These are phyloP conservation scores for Nigrospora sphaerica DNA, from an alignment of 2,329 filamentous ascomycete species.

Conservation along the genomic window DNA sequence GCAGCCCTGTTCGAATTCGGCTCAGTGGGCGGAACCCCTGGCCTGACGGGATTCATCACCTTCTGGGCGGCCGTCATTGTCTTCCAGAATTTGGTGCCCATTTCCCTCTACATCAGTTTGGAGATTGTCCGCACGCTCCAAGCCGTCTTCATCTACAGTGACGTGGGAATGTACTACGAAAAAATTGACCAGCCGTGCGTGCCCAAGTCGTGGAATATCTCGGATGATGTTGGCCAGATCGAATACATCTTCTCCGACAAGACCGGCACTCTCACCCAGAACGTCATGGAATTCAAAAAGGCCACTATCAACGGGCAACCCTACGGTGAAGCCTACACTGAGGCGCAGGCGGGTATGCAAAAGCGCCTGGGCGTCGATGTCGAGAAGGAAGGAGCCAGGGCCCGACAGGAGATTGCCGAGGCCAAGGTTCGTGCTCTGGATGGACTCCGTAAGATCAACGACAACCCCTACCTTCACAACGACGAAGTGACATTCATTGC, in stretches of 20 bases:
- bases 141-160: constrained; percentile 95
- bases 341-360: constrained; percentile 94
- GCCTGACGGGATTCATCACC: constrained; percentile 85
- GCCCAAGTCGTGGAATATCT: constrained; percentile 98
- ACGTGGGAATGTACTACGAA: constrained; percentile 95
- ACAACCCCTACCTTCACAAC: constrained; percentile 87
- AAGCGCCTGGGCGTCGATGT: constrained; percentile 83
- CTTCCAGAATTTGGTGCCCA: constrained; percentile 98
- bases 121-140: constrained; percentile 92
- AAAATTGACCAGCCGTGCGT: constrained; percentile 90
- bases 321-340: constrained; percentile 96
- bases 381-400: constrained; percentile 68
- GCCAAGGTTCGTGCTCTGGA: constrained; percentile 68
- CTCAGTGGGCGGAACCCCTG: constrained; percentile 67
- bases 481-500: constrained; percentile 89
- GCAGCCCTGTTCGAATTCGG: constrained; percentile 79
- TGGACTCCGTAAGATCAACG: constrained; percentile 66
- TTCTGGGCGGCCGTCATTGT: constrained; percentile 94
- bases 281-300: constrained; percentile 99
- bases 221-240: constrained; percentile 94
- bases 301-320: constrained; percentile 92
- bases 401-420: constrained; percentile 69
- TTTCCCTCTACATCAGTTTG: constrained; percentile 93
- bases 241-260: constrained; percentile 99
- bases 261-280: constrained; percentile 83